Evolutionary conservation across 371 early-diverging fungal species (phyloP), one percentile per base, ranked within the genome.

Genomic region (Lichtheimia hyalospora): DNA sequence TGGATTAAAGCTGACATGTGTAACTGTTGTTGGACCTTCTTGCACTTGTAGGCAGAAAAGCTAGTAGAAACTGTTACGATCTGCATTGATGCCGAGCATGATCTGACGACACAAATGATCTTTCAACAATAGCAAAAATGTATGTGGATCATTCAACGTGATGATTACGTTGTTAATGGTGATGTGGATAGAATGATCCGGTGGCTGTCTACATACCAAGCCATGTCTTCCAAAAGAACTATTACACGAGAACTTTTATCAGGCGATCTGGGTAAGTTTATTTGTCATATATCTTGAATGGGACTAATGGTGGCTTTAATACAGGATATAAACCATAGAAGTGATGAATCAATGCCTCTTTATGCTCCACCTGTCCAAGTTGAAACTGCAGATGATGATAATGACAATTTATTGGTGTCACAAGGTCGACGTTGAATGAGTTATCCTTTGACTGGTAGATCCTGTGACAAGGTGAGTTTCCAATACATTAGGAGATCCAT

Each of bases 81-180:
- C 25, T 51, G 15, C 51, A 51, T 51, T 14, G 51, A 51, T 15
- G 15, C 15, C 51, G 51, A 23, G 15, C 51, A 51, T 21, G 51
- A 18, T 2, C 51, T 51, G 8, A 0, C 21, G 18, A 46, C 46
- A 18, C 46, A 46, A 46, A 46, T 16, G 46, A 21, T 46, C 46
- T 46, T 46, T 21, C 46, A 18, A 21, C n/a, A 46, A 10, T 46
- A 16, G 16, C n/a, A 15, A 15, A 46, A 46, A 16, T 46, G 46
- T 46, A 46, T 16, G 21, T n/a, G 7, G 46, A 18, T 46, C 21
- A 34, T 34, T 8, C 10, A 10, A 34, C 2, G 5, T 44, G n/a
- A n/a, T 46, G 46, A 46, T 0, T 8, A 1, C 16, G 16, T 21
- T 2, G 0, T 5, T 18, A 46, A 18, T 46, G 10, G 15, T 12